Percentiles rank a stretch among this genome's conserved stretches.
phyloP scores from a whole-genome alignment of 331 rosid species.

The Pyracantha coccinea region DNA sequence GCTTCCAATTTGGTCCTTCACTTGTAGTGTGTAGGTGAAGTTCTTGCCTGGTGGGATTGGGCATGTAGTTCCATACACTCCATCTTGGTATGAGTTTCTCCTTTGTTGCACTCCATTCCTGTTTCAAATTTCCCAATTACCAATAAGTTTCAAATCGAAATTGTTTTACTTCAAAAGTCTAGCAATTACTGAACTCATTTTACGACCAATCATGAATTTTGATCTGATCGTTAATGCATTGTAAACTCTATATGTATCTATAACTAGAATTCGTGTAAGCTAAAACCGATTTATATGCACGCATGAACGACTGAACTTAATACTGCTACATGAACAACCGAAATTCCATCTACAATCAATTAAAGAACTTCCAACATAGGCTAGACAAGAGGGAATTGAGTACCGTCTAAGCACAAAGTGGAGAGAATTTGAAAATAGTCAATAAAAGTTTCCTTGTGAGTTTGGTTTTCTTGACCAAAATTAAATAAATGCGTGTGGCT shows the following conservation, averaged over 20 bases:
- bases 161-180: too few species aligned
- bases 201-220: too few species aligned
- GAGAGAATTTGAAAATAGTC: background rate
- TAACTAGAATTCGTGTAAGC: too few species aligned
- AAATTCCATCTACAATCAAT: background rate
- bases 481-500: background rate
- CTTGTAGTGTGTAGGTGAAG: conserved; percentile 82
- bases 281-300: accelerated
- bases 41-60: conserved; percentile 90
- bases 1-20: conserved; percentile 87
- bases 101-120: conserved; percentile 91
- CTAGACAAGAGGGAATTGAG: background rate
- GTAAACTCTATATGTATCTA: too few species aligned
- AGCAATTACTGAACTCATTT: too few species aligned
- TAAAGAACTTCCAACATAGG: background rate
- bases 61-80: conserved; percentile 83
- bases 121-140: background rate
- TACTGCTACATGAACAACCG: too few species aligned
- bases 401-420: too few species aligned
- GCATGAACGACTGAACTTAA: too few species aligned
- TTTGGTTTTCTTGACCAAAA: background rate
- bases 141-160: background rate
- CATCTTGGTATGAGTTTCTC: conserved; percentile 76
- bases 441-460: background rate
- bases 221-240: too few species aligned